Percentiles rank a stretch among this genome's conserved stretches.
These are phyloP conservation scores for Dryadomyces quercus-mongolicae DNA, from an alignment of 2,329 filamentous ascomycete genomes.

Conservation along the genomic window DNA sequence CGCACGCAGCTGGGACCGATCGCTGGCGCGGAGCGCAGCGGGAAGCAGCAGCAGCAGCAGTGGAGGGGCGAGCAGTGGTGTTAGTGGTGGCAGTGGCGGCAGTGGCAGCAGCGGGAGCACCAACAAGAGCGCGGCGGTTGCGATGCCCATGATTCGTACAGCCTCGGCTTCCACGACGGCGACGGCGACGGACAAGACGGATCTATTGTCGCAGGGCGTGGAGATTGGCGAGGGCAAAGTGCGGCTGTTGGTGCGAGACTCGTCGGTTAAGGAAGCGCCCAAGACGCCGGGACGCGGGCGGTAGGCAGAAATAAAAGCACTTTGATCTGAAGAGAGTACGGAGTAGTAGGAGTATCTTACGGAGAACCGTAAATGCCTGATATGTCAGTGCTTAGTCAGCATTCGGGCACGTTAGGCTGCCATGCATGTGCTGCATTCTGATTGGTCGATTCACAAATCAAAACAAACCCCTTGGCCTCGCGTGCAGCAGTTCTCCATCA, in stretches of 20 bases:
- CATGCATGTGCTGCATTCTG: neutral
- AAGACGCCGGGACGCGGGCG: conserved; percentile 26
- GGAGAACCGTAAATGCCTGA: too few relatives aligned
- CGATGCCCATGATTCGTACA: neutral
- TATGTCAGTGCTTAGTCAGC: too few relatives aligned
- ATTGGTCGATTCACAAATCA: conserved; percentile 1
- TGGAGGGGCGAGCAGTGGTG: neutral
- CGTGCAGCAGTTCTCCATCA: too few relatives aligned
- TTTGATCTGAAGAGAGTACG: too few relatives aligned
- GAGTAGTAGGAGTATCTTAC: too few relatives aligned
- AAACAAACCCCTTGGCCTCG: neutral
- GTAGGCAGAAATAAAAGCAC: neutral
- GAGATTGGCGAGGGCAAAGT: conserved; percentile 58
- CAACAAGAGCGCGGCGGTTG: neutral
- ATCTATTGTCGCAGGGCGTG: conserved; percentile 52
- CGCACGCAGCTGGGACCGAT: conserved; percentile 54
- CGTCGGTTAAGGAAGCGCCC: conserved; percentile 31
- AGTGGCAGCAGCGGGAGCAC: neutral
- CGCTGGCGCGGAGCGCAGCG: conserved; percentile 26
- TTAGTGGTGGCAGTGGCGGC: neutral
- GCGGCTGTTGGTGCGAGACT: conserved; percentile 47
- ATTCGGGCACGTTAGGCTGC: too few relatives aligned
- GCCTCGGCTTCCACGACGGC: neutral
- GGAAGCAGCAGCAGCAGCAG: conserved; percentile 18
- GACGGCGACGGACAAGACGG: conserved; percentile 26